Evolutionary conservation across 208 protist species (phyloP).

Genomic region (Trypanosoma conorhini): DNA sequence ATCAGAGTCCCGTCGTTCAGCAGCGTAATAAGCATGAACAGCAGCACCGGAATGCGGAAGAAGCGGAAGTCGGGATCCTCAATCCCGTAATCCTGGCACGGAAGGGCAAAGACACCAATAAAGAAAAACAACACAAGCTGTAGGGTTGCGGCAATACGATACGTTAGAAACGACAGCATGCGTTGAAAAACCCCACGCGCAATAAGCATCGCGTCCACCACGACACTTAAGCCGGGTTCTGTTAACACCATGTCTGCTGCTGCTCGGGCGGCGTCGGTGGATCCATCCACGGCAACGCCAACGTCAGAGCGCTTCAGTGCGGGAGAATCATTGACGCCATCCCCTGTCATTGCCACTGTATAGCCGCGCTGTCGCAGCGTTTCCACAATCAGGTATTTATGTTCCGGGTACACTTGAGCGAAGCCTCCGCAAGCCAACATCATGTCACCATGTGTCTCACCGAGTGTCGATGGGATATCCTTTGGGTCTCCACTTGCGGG

Average conservation of each 20-base stretch:
- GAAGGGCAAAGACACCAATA: constrained; percentile 77
- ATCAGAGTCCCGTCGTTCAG: constrained; percentile 64
- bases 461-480: constrained; percentile 26
- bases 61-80: constrained; percentile 66
- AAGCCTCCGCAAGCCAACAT: constrained; percentile 76
- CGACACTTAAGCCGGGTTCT: constrained; percentile 89
- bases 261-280: constrained; percentile 93
- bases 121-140: constrained; percentile 88
- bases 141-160: constrained; percentile 79
- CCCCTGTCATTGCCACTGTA: constrained; percentile 96
- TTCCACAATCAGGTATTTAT: constrained; percentile 96
- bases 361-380: constrained; percentile 86
- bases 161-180: constrained; percentile 90
- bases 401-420: constrained; percentile 94
- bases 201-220: constrained; percentile 93
- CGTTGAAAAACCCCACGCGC: constrained; percentile 95
- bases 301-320: constrained; percentile 96
- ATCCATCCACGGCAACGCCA: constrained; percentile 94
- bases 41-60: constrained; percentile 86
- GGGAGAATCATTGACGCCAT: constrained; percentile 97
- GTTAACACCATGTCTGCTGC: constrained; percentile 96
- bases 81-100: constrained; percentile 64
- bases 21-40: constrained; percentile 93
- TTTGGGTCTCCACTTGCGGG: constrained; percentile 41
- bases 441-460: constrained; percentile 25